Percentiles rank a stretch among this genome's conserved stretches.
Conservation (phyloP, 257 asterid genomes). For the Sherardia arvensis region DNA sequence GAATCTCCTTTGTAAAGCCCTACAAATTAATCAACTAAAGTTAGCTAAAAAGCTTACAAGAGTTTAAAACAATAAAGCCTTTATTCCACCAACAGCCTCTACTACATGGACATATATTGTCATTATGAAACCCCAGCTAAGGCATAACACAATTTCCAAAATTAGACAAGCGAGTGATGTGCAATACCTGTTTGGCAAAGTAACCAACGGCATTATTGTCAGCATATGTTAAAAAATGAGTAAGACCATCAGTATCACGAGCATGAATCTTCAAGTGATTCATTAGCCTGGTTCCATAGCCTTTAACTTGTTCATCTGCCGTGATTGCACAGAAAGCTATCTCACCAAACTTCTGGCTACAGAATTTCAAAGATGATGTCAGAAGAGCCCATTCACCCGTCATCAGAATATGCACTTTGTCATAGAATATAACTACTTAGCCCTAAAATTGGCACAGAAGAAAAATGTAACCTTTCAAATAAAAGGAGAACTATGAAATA, state of each 20-base stretch:
- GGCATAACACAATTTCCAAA: neutral
- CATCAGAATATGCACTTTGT: neutral
- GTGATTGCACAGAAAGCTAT: conserved; percentile 98
- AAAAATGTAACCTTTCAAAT: neutral
- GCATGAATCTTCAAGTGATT: conserved; percentile 95
- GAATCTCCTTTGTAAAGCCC: conserved; percentile 98
- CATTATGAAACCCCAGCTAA: neutral
- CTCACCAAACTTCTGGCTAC: conserved; percentile 97
- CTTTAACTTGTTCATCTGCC: conserved; percentile 97
- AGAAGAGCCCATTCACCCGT: neutral
- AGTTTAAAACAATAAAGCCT: neutral
- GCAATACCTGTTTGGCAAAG: conserved; percentile 87
- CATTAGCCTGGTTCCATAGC: conserved; percentile 97
- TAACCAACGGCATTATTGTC: conserved; percentile 99
- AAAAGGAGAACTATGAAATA: neutral
- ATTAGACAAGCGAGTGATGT: conserved; percentile 19
- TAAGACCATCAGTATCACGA: conserved; percentile 87
- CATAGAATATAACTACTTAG: neutral
- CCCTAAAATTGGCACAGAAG: neutral
- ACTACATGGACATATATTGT: neutral
- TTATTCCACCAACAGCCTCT: neutral
- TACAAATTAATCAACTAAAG: conserved; percentile 24
- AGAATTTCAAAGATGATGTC: conserved; percentile 11
- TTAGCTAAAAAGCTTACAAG: neutral
- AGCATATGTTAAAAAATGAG: conserved; percentile 97